Evolutionary conservation across 73 alveolate genomes (phyloP).

Genomic region (Tetrahymena malaccensis): DNA sequence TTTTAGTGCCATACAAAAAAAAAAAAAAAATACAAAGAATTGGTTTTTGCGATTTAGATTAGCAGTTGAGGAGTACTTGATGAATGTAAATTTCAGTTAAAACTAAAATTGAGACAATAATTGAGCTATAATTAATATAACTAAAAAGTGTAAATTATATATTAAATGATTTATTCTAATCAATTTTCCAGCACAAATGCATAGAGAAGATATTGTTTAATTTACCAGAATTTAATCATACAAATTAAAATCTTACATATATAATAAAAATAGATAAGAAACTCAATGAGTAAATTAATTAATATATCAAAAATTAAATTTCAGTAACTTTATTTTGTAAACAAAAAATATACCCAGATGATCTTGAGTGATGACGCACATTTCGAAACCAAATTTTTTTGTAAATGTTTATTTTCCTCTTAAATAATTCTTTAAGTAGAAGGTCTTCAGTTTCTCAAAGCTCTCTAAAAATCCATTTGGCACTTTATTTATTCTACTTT

Average conservation of each 20-base stretch:
- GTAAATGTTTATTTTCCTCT: background rate
- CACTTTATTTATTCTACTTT: too few species aligned
- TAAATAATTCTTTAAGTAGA: too few species aligned
- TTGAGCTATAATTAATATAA: background rate
- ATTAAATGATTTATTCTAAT: background rate
- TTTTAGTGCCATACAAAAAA: background rate
- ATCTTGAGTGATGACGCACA: background rate
- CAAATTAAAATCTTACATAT: background rate
- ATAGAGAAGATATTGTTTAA: background rate
- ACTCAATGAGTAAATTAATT: background rate
- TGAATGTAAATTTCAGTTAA: background rate
- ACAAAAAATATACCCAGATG: background rate
- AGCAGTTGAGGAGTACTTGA: background rate
- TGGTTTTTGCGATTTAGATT: background rate
- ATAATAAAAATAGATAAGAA: background rate
- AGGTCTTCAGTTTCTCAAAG: too few species aligned
- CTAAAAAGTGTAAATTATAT: background rate
- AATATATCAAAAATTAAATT: background rate
- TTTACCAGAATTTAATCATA: background rate
- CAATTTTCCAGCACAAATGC: background rate
- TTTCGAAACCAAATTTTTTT: background rate
- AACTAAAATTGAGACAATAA: background rate
- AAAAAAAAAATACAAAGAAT: too few species aligned
- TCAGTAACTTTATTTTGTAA: background rate
- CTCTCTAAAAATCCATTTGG: too few species aligned